Percentiles rank a stretch among this genome's conserved stretches.
Conservation (phyloP, 2,329 filamentous ascomycete genomes). For the Fusarium verrucosum region DNA sequence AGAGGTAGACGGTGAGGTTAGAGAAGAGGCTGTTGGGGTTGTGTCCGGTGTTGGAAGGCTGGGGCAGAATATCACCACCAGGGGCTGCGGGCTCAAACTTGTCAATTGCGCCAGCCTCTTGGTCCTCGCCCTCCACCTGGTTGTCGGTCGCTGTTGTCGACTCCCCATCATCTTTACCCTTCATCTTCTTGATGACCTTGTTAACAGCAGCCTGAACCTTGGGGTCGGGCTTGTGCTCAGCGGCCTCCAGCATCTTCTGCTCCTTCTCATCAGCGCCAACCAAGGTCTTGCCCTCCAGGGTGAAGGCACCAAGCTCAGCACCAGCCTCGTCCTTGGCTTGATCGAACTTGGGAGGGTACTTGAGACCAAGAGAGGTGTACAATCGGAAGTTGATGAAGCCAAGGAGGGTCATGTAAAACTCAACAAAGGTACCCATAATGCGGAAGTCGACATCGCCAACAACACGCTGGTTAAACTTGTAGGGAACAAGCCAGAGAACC, state of each 20-base stretch:
- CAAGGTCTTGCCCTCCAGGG: constrained; percentile 78
- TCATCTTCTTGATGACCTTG: constrained; percentile 74
- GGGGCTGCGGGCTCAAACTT: constrained; percentile 88
- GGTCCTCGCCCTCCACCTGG: constrained; percentile 58
- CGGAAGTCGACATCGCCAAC: constrained; percentile 96
- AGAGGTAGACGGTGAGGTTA: constrained; percentile 90
- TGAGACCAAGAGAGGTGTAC: constrained; percentile 88
- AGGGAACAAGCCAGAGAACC: constrained; percentile 95
- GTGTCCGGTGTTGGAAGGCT: constrained; percentile 74
- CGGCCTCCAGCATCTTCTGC: constrained; percentile 60
- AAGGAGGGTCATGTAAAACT: constrained; percentile 97
- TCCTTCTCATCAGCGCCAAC: constrained; percentile 59
- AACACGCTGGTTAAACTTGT: constrained; percentile 95
- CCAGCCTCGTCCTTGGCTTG: constrained; percentile 85
- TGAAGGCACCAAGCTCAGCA: constrained; percentile 90
- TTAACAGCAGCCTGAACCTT: constrained; percentile 72
- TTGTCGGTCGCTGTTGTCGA: constrained; percentile 52
- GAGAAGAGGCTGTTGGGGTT: constrained; percentile 82
- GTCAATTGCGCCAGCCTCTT: constrained; percentile 75
- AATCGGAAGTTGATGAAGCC: constrained; percentile 96
- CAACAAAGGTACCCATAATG: constrained; percentile 99
- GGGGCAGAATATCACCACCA: constrained; percentile 85
- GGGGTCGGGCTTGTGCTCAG: constrained; percentile 64
- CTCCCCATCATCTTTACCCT: constrained; percentile 61
- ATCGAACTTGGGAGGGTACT: constrained; percentile 97